These are phyloP conservation scores for Ophiocordyceps polyrhachis-furcata DNA, from an alignment of 2,329 filamentous ascomycete species.

Conservation along the genomic window DNA sequence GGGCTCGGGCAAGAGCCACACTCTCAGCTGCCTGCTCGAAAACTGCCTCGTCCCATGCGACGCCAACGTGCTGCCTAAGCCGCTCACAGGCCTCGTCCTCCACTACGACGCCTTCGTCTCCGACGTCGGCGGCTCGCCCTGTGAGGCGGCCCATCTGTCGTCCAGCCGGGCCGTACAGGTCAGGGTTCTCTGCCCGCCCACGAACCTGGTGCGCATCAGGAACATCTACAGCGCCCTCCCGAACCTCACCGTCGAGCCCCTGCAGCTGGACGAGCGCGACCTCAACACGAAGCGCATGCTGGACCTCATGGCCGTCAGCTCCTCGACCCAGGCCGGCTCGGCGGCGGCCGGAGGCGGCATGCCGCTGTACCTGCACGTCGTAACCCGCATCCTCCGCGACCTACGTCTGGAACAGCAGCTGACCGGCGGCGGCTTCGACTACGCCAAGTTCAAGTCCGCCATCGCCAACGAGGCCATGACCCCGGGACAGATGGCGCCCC, in stretches of 20 bases:
- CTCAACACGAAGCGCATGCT: constrained; percentile 40
- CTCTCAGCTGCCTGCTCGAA: constrained; percentile 35
- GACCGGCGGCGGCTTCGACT: constrained; percentile 23
- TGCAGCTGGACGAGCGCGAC: constrained; percentile 30
- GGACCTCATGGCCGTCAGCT: constrained; percentile 36
- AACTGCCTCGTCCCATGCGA: constrained; percentile 31
- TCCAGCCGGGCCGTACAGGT: constrained; percentile 24
- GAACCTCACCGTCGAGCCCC: constrained; percentile 26
- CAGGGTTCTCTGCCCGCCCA: constrained; percentile 33
- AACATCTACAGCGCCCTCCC: constrained; percentile 21
- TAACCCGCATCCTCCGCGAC: constrained; percentile 35
- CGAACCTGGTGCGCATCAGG: constrained; percentile 25
- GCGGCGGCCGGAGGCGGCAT: too few relatives aligned
- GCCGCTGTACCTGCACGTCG: constrained; percentile 39
- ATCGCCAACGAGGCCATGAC: constrained; percentile 19
- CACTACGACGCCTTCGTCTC: constrained; percentile 42
- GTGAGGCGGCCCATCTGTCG: constrained; percentile 40
- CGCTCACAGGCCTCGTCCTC: constrained; percentile 43
- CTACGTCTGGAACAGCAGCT: constrained; percentile 29
- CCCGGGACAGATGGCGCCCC: constrained; percentile 28
- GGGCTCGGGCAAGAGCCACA: constrained; percentile 46
- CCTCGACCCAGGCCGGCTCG: constrained; percentile 11
- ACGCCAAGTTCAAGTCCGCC: constrained; percentile 23
- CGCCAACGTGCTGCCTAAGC: constrained; percentile 26
- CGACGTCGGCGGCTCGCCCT: constrained; percentile 27